Evolutionary conservation across 2,329 filamentous ascomycete genomes (phyloP).

Genomic region (Talaromyces sp.): DNA sequence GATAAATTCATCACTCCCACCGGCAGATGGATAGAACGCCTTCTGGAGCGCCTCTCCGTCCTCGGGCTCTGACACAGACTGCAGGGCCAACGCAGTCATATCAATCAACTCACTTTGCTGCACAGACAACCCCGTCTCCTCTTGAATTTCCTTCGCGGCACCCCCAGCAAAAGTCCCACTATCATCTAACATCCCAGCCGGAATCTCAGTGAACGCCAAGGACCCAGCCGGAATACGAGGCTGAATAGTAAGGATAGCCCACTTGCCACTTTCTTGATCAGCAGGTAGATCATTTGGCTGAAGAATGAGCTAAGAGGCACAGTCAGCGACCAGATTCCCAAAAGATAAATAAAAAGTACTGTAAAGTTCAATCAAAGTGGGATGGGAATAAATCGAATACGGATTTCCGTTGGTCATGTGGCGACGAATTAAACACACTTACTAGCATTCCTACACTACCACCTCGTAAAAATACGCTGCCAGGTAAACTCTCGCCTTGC

Average conservation of each 20-base stretch:
- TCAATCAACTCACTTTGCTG: constrained; percentile 54
- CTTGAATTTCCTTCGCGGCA: constrained; percentile 60
- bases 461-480: constrained; percentile 60
- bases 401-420: neutral
- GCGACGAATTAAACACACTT: constrained; percentile 20
- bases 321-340: no score
- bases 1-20: constrained; percentile 63
- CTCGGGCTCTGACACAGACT: constrained; percentile 17
- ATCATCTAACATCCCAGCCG: constrained; percentile 64
- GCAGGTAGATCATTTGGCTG: constrained; percentile 54
- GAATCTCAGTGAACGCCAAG: constrained; percentile 59
- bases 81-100: constrained; percentile 55
- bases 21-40: constrained; percentile 57
- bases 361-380: no score
- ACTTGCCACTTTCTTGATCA: constrained; percentile 46
- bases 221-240: constrained; percentile 60
- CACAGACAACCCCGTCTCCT: constrained; percentile 60
- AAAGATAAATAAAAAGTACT: no score
- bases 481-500: constrained; percentile 55
- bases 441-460: constrained; percentile 62
- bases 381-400: no score
- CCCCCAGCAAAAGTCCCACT: constrained; percentile 56
- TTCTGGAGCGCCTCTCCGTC: constrained; percentile 47
- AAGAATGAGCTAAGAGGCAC: constrained; percentile 51
- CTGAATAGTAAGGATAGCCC: constrained; percentile 59